A percentile compares a stretch with the other conserved stretches of the same genome.
These are phyloP conservation scores for Colletotrichum acutatum DNA, from an alignment of 2,329 filamentous ascomycete genomes.

Conservation along the genomic window DNA sequence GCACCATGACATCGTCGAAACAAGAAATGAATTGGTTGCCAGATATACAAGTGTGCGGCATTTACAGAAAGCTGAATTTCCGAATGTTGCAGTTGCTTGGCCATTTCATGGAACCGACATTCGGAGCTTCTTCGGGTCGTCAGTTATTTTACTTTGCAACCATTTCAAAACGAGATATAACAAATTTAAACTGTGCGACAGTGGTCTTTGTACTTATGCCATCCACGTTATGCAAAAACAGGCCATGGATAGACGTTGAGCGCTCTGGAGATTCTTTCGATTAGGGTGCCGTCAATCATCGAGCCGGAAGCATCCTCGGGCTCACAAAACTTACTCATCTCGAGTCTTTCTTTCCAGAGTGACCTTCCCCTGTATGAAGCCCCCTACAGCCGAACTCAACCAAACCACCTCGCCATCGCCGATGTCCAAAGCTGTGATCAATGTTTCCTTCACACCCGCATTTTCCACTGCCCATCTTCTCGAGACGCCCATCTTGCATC, in stretches of 20 bases:
- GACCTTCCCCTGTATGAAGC: background rate
- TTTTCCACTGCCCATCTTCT: background rate
- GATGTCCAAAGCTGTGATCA: background rate
- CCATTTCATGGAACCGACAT: constrained; percentile 7
- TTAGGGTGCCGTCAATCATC: background rate
- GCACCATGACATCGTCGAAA: constrained; percentile 15
- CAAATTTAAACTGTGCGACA: too few species aligned
- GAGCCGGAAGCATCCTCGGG: background rate
- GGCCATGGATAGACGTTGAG: background rate
- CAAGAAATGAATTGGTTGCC: background rate
- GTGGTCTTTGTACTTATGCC: too few species aligned
- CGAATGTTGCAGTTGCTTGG: background rate
- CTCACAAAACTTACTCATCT: background rate
- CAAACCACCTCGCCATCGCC: background rate
- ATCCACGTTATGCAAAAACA: background rate
- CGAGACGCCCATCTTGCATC: constrained; percentile 7
- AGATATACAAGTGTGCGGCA: background rate
- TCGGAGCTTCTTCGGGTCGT: too few species aligned
- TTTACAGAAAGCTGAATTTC: constrained; percentile 10
- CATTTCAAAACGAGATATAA: too few species aligned
- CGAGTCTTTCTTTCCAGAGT: background rate
- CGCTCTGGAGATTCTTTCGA: background rate
- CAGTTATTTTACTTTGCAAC: too few species aligned
- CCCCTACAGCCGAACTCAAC: background rate
- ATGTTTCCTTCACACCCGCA: background rate